Base-by-base conservation (phyloP, 345 rosid species). In the Euphorbia peplus region DNA sequence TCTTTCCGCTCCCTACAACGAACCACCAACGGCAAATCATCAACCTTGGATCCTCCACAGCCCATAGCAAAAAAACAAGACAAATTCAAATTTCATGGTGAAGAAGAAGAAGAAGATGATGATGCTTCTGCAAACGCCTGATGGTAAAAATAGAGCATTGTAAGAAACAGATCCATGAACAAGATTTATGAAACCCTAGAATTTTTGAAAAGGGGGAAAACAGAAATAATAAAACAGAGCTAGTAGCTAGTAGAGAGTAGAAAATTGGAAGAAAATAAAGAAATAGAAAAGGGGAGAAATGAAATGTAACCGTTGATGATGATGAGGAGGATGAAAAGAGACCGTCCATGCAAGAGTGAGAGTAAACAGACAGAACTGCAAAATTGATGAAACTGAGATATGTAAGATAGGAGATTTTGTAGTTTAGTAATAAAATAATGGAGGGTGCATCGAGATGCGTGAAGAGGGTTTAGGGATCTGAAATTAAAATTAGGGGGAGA, bases 1-100 rank as follows among this genome's bases (percentile, higher is more conserved):
- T 93, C 81, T 60, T 84, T 90, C 24, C 98, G 84, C 68, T 93
- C 90, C 35, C 87, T 79, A 70, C 98, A 90, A 70, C 88, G 90
- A 16, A 77, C 79, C 68, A 91, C 97, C 26, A 90, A 81, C 46
- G 88, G 82, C 67, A 84, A 80, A 65, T 90, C 87, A 64, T 91
- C 98, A 25, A 83, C 85, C 66, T 93, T 93, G 79, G 98, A 93
- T 56, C 81, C 91, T 77, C 91, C 93, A 75, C 98, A 93, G 78
- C 98, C 98, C 98, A 93, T 91, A 58, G 35, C 65, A 61, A 18
- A 57, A 4, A 29, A 30, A 29, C 29, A 8, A 39, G 50, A 30
- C 58, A 57, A 46, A 63, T 11, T 16, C 26, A 13, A 58, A 7
- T 47, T 25, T 69, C 74, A 70, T 70, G 6, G 3, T 32, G 37